These are phyloP conservation scores for Diplogelasinospora grovesii DNA, from an alignment of 495 filamentous ascomycete species.

Conservation along the genomic window DNA sequence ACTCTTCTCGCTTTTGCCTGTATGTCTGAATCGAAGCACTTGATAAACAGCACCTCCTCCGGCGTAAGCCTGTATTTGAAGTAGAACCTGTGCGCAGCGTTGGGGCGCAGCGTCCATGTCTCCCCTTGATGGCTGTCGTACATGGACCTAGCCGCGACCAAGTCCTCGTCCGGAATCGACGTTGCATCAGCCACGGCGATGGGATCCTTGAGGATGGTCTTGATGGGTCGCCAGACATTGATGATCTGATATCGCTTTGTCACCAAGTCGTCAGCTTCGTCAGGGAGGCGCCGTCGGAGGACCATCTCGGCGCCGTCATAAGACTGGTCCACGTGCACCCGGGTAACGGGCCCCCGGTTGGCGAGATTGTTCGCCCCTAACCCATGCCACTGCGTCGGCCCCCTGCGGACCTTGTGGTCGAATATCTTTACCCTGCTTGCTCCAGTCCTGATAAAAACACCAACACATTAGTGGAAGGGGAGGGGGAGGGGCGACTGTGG, in stretches of 20 bases:
- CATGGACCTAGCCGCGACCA: constrained; percentile 61
- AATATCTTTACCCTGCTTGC: constrained; percentile 57
- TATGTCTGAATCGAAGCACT: constrained; percentile 61
- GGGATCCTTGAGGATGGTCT: constrained; percentile 53
- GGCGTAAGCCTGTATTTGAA: constrained; percentile 64
- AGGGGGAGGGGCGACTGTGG: no score
- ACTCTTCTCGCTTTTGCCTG: constrained; percentile 51
- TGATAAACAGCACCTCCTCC: constrained; percentile 58
- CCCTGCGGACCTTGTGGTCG: constrained; percentile 65
- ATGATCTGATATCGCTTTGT: constrained; percentile 62
- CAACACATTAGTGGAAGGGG: background rate
- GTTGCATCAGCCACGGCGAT: constrained; percentile 54
- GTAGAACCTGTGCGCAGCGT: constrained; percentile 57
- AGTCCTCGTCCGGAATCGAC: constrained; percentile 55
- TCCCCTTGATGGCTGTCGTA: constrained; percentile 51
- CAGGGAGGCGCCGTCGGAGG: constrained; percentile 47
- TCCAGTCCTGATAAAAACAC: constrained; percentile 45
- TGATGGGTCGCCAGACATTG: constrained; percentile 70
- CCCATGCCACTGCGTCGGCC: constrained; percentile 31
- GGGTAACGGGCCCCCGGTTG: constrained; percentile 54
- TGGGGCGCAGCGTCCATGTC: constrained; percentile 58
- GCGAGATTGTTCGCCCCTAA: constrained; percentile 21
- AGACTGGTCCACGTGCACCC: constrained; percentile 68
- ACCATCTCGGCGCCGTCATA: constrained; percentile 51
- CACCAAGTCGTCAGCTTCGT: constrained; percentile 48